These are phyloP conservation scores for Persicaria tinctoria DNA, from an alignment of 148 eudicot genomes.

Conservation along the genomic window DNA sequence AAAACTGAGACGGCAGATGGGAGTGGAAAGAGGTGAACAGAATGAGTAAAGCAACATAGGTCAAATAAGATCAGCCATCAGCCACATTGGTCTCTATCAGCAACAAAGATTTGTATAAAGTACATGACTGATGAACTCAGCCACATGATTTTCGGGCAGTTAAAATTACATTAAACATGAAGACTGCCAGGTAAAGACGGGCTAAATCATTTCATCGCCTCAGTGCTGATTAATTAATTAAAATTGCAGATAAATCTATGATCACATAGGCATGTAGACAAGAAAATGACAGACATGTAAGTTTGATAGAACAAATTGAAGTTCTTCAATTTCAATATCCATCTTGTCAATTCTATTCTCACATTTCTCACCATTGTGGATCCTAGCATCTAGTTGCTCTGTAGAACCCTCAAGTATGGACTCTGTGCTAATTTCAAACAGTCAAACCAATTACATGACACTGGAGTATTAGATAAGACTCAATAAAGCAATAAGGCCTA, in stretches of 20 bases:
- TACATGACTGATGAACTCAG: not conserved
- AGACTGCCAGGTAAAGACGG: not conserved
- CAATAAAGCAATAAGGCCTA: too few relatives aligned
- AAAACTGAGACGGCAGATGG: too few relatives aligned
- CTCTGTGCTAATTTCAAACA: constrained; percentile 35
- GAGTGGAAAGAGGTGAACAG: too few relatives aligned
- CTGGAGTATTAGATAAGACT: too few relatives aligned
- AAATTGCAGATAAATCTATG: not conserved
- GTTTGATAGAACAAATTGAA: constrained; percentile 33
- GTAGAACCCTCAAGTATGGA: constrained; percentile 29
- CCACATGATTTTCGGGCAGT: not conserved
- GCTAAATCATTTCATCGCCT: not conserved
- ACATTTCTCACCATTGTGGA: constrained; percentile 26
- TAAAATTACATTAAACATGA: not conserved
- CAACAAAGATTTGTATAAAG: not conserved
- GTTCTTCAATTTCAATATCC: constrained; percentile 29
- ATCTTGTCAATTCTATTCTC: constrained; percentile 46
- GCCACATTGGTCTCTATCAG: not conserved
- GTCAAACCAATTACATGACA: too few relatives aligned
- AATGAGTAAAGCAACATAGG: not conserved
- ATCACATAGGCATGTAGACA: not conserved
- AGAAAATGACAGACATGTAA: constrained; percentile 33
- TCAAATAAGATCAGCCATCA: not conserved
- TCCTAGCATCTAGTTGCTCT: constrained; percentile 34
- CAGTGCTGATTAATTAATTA: too few relatives aligned